A percentile compares a stretch with the other conserved stretches of the same genome.
phyloP scores from a whole-genome alignment of 1,284 basidiomycete species.

The Ustilago crameri region DNA sequence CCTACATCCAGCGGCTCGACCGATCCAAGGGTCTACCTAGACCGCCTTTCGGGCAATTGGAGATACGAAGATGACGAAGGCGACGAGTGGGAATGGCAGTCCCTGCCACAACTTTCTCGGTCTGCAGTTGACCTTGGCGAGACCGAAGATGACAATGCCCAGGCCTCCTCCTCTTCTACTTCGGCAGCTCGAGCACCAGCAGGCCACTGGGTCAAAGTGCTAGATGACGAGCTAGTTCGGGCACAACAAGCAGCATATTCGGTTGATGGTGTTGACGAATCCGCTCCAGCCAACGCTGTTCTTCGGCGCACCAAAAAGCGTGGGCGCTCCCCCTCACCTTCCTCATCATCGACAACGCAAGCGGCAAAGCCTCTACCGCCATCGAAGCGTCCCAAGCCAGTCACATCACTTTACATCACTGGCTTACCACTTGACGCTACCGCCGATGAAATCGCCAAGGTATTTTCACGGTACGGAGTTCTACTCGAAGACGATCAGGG shows the following conservation, averaged over 20 bases:
- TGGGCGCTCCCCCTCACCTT: slow-evolving; percentile 8
- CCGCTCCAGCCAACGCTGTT: slow-evolving; percentile 26
- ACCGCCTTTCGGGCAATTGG: slow-evolving; percentile 81
- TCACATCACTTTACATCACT: slow-evolving; percentile 89
- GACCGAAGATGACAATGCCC: slow-evolving; percentile 24
- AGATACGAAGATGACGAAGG: slow-evolving; percentile 82
- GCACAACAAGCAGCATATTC: slow-evolving; percentile 42
- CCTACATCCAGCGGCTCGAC: slow-evolving; percentile 26
- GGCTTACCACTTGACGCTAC: slow-evolving; percentile 83
- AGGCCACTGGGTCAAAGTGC: slow-evolving; percentile 81
- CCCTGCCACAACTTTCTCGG: slow-evolving; percentile 21
- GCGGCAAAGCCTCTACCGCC: slow-evolving; percentile 13
- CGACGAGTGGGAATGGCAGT: slow-evolving; percentile 86
- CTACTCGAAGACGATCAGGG: slow-evolving; percentile 90
- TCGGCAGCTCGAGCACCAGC: slow-evolving; percentile 73
- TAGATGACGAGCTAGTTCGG: slow-evolving; percentile 83
- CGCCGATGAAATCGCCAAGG: slow-evolving; percentile 78
- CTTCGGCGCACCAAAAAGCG: slow-evolving; percentile 40
- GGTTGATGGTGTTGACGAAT: slow-evolving; percentile 39
- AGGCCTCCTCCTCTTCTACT: slow-evolving; percentile 1
- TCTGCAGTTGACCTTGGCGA: slow-evolving; percentile 14
- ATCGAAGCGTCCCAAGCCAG: slow-evolving; percentile 37
- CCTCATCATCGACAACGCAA: neutral
- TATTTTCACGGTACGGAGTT: slow-evolving; percentile 90
- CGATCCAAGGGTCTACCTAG: slow-evolving; percentile 74